Evolutionary conservation across 2,329 filamentous ascomycete genomes (phyloP), one percentile per base, ranked within the genome.

Genomic region (Claviceps capensis): DNA sequence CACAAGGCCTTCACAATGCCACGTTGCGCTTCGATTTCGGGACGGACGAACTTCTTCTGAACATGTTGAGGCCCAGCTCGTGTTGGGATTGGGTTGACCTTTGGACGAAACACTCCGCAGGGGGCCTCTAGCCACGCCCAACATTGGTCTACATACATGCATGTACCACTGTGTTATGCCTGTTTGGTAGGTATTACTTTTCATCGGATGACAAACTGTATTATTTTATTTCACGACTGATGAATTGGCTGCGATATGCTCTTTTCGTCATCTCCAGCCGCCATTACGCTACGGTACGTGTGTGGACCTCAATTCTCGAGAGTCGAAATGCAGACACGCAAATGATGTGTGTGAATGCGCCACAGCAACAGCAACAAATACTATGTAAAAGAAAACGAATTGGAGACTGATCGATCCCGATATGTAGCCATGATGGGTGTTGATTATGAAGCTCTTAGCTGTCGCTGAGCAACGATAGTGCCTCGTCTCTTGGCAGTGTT

Each of bases 221-320:
- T 48, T 43, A 30, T 19, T 38, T 37, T 14, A 44, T 53, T 47
- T 34, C 48, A 53, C 48, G 40, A 26, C 52, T 42, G 46, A 19
- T 9, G 49, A 36, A 16, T 17, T 47, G 40, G 19, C 26, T 19
- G 22, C 22, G 14, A 26, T 47, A 23, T 22, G 41, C 48, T 16
- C 47, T 17, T n/a, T 36, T 37, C 43, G 47, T 37, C 51, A 37
- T 48, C 42, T 52, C 26, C 49, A 48, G 42, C 34, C 51, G 51
- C 43, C 26, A 34, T 48, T 50, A 44, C 51, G 50, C 51, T n/a
- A 41, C 48, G 22, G 42, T 8, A 17, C 5, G 22, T 44, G 17
- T 23, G 48, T 17, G 30, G 19, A 43, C 51, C 42, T 41, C 26
- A 30, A 22, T 26, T 26, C 22, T 50, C 43, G 2, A 26, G 37